Percentiles rank a stretch among this genome's conserved stretches.
These are phyloP conservation scores for Talaromyces sp. DNA, from an alignment of 2,329 filamentous ascomycete species.

Conservation along the genomic window DNA sequence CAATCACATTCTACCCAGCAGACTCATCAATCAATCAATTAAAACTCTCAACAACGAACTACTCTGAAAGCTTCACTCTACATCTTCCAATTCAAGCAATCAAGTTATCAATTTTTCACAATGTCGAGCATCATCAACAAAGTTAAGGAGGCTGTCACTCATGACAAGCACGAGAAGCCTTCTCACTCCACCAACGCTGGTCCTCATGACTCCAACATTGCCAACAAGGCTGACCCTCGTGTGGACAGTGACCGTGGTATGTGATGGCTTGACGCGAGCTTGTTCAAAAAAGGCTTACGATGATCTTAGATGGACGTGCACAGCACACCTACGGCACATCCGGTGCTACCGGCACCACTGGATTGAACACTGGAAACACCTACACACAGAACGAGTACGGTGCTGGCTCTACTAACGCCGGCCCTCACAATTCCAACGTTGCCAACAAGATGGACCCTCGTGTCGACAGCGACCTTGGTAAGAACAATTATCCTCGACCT, in stretches of 20 bases:
- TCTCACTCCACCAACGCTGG: constrained; percentile 24
- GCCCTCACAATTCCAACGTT: constrained; percentile 38
- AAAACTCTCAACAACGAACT: neutral
- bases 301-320: neutral
- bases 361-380: constrained; percentile 11
- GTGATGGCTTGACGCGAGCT: neutral
- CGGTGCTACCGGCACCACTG: constrained; percentile 10
- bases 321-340: neutral
- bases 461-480: constrained; percentile 29
- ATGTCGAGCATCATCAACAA: constrained; percentile 17
- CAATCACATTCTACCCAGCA: neutral
- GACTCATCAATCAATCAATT: neutral
- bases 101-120: neutral
- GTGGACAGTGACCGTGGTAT: constrained; percentile 29
- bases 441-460: constrained; percentile 38
- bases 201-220: constrained; percentile 38
- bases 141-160: constrained; percentile 15
- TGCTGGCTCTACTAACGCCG: constrained; percentile 21
- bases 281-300: neutral
- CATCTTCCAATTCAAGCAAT: neutral
- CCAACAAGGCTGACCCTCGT: constrained; percentile 39
- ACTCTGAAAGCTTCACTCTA: neutral
- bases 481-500: neutral
- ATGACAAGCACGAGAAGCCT: constrained; percentile 14
- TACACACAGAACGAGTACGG: constrained; percentile 12